phyloP scores from a whole-genome alignment of 1,284 basidiomycete species.

The Microbotryum intermedium region DNA sequence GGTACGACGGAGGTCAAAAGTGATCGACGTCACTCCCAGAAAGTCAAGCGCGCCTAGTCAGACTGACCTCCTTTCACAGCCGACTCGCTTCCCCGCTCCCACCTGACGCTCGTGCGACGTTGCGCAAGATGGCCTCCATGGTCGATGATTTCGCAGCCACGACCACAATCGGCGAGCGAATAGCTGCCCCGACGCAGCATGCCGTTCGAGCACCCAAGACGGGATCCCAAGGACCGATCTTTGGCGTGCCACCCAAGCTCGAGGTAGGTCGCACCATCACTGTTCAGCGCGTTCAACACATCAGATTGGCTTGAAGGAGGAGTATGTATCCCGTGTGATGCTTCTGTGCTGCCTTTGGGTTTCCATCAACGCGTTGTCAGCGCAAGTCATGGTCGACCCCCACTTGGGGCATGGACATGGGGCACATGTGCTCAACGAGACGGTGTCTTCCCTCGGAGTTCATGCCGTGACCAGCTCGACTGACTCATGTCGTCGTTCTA shows the following conservation, averaged over 20 bases:
- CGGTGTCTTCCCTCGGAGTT: too few species aligned
- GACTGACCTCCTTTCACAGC: too few species aligned
- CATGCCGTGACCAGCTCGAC: too few species aligned
- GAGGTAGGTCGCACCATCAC: constrained; percentile 13
- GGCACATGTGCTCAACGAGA: background rate
- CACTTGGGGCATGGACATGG: background rate
- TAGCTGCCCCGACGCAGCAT: background rate
- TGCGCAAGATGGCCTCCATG: background rate
- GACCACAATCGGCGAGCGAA: constrained; percentile 21
- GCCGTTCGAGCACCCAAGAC: background rate
- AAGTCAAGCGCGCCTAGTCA: too few species aligned
- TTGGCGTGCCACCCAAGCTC: constrained; percentile 15
- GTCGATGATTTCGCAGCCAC: constrained; percentile 23
- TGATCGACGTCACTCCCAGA: too few species aligned
- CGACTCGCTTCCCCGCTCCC: too few species aligned
- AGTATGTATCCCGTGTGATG: background rate
- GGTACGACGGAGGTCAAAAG: too few species aligned
- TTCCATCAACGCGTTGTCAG: background rate
- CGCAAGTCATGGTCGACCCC: background rate
- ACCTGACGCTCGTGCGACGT: too few species aligned
- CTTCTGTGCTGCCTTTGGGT: background rate
- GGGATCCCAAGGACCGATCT: constrained; percentile 11
- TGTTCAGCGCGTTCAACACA: background rate
- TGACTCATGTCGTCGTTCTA: background rate
- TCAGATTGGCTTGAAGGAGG: too few species aligned